Base-by-base conservation (phyloP, 2,329 filamentous ascomycete genomes). In the Colletotrichum sp. region DNA sequence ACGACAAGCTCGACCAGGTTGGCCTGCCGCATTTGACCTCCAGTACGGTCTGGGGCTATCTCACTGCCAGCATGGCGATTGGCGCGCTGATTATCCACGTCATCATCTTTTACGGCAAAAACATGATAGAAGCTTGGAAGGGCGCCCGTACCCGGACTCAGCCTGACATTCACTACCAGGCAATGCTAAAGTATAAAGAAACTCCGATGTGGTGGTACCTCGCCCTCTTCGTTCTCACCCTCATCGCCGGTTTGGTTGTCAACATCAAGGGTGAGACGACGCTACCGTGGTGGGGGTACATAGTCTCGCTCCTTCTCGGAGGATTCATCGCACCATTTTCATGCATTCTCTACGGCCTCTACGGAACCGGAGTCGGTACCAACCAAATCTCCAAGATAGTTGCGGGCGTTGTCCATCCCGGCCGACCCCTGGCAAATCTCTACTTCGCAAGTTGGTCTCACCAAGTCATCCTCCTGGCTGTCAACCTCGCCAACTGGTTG, bases 371-470 rank as follows among this genome's bases (percentile, higher is more conserved):
- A 2, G 73, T 79, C n/a, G 63, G 63, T 5, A 78, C 77, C 3
- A 77, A 78, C 43, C 74, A 77, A n/a, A 62, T 79, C 13, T 79
- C 76, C 64, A 78, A 89, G 76, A 86, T 88, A 82, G 76, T 89
- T 38, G 87, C 83, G 2, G 87, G 86, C 21, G 85, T 87, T 43
- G 78, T 89, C 59, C 82, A 85, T 71, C 86, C 83, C 0, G 81
- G 82, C 6, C 77, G 77, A 11, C 84, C 81, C 3, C 76, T 87
- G 9, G 83, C 83, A 8, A 86, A 86, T 73, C 82, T 87, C 77
- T 86, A 85, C 78, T 87, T 87, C 78, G 66, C 81, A 78, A 74
- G 81, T 71, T 77, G 80, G 79, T 58, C 78, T 29, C 78, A 83
- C 21, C 81, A 84, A 73, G 82, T 80, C 34, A 78, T 82, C 51